These are phyloP conservation scores for Aspergillus viridinutans DNA, from an alignment of 2,329 filamentous ascomycete genomes.

Conservation along the genomic window DNA sequence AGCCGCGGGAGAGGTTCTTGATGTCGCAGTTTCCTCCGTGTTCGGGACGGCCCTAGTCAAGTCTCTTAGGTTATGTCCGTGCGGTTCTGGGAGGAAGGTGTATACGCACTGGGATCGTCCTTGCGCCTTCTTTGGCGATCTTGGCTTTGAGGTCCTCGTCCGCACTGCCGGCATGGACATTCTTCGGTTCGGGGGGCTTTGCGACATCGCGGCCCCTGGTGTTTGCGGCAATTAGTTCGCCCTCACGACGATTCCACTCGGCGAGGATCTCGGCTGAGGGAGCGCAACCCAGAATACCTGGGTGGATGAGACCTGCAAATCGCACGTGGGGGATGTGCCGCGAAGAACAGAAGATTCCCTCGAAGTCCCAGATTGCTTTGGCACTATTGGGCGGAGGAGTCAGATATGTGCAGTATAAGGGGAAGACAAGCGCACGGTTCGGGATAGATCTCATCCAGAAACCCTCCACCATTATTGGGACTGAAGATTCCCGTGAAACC, in stretches of 20 bases:
- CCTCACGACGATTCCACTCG: conserved; percentile 81
- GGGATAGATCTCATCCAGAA: conserved; percentile 82
- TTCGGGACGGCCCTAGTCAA: conserved; percentile 61
- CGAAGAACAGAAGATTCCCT: conserved; percentile 75
- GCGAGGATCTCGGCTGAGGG: conserved; percentile 73
- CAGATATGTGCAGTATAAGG: not conserved
- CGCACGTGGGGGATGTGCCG: conserved; percentile 83
- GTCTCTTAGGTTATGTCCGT: not conserved
- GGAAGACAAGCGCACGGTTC: conserved; percentile 56
- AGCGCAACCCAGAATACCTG: conserved; percentile 85
- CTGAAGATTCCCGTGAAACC: conserved; percentile 84
- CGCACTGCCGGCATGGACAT: conserved; percentile 67
- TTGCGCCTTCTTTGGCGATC: conserved; percentile 71
- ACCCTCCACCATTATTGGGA: conserved; percentile 78
- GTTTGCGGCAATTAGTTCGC: conserved; percentile 66
- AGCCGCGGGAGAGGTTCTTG: conserved; percentile 75
- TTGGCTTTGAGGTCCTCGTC: conserved; percentile 56
- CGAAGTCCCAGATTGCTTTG: conserved; percentile 74
- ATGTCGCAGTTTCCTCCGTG: conserved; percentile 91
- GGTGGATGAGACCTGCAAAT: conserved; percentile 86
- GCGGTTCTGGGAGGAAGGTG: not conserved
- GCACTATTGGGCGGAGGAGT: conserved; percentile 36
- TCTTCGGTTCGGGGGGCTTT: conserved; percentile 67
- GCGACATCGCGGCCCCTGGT: conserved; percentile 69
- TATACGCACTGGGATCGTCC: conserved; percentile 67